These are phyloP conservation scores for Solanum etuberosum DNA, from an alignment of 257 asterid genomes.

Conservation along the genomic window DNA sequence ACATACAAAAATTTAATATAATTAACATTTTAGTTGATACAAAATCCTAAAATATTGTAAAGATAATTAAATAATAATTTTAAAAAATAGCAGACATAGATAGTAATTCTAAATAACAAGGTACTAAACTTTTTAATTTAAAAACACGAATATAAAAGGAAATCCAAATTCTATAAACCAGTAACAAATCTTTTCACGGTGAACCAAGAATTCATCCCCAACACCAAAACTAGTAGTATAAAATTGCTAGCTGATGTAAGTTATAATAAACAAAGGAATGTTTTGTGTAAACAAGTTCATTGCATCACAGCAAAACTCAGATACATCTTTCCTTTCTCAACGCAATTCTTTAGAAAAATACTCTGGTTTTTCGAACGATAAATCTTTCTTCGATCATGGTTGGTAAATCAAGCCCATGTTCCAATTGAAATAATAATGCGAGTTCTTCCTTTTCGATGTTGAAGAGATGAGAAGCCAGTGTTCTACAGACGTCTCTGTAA, in stretches of 20 bases:
- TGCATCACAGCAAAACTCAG: background rate
- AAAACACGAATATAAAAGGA: too few relatives aligned
- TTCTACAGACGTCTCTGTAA: slow-evolving; percentile 25
- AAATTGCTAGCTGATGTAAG: background rate
- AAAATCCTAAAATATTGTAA: too few relatives aligned
- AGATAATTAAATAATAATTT: too few relatives aligned
- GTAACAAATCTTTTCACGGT: background rate
- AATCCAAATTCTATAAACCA: background rate
- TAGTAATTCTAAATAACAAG: too few relatives aligned
- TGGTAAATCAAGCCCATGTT: background rate
- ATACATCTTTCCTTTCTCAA: background rate
- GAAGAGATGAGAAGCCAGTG: slow-evolving; percentile 56
- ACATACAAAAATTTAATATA: too few relatives aligned
- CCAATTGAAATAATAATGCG: background rate
- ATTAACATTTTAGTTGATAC: too few relatives aligned
- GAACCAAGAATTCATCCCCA: background rate
- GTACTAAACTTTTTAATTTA: too few relatives aligned
- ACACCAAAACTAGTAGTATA: background rate
- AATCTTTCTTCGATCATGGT: background rate
- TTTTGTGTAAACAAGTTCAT: background rate
- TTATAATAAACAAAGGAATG: background rate
- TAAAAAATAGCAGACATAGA: too few relatives aligned
- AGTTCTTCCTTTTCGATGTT: slow-evolving; percentile 5
- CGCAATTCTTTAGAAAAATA: too few relatives aligned
- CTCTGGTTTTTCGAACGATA: background rate